Evolutionary conservation across 371 early-diverging fungal species (phyloP), one percentile per base, ranked within the genome.

Genomic region (Mucor saturninus): DNA sequence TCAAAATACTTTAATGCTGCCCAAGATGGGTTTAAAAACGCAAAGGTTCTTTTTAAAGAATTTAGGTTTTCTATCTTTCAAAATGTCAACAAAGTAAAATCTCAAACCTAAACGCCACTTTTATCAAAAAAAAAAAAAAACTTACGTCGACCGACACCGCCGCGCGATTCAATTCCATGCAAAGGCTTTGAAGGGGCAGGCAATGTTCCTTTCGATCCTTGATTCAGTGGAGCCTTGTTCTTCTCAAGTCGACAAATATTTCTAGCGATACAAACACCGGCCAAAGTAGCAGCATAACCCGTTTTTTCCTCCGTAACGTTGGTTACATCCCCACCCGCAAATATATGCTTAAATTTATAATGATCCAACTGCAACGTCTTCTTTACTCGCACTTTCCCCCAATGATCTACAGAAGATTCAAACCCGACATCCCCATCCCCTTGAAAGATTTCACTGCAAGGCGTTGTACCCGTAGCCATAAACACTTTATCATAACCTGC

Each of bases 241-340:
- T 76, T 79, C 59, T 76, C 77, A 5, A 77, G n/a, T 46, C 79
- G 63, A 38, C 74, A 72, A 15, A 79, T 76, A 51, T 79, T 79
- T 32, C 77, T 59, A 13, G 77, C 71, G 37, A 79, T 77, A 32
- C 67, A 70, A 14, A 75, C 74, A 37, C 75, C 77, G 40, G 74
- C 82, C 32, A 81, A 64, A 32, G 82, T 81, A 38, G 83, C 86
- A 10, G 86, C 72, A 30, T 80, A 80, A n/a, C 80, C 86, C 2
- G 84, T 81, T n/a, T 84, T 83, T 67, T 85, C 84, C 59, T 85
- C 86, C 35, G 70, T 64, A 0, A 80, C 70, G 13, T 87, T 79
- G 37, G 81, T 75, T 50, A 86, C 85, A 59, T 89, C 90, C 3
- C 90, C 90, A 3, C 86, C 84, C 5, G 86, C 78, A 64, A 87